Base-by-base conservation (phyloP, 2,329 filamentous ascomycete genomes). In the Hypomyces perniciosus region DNA sequence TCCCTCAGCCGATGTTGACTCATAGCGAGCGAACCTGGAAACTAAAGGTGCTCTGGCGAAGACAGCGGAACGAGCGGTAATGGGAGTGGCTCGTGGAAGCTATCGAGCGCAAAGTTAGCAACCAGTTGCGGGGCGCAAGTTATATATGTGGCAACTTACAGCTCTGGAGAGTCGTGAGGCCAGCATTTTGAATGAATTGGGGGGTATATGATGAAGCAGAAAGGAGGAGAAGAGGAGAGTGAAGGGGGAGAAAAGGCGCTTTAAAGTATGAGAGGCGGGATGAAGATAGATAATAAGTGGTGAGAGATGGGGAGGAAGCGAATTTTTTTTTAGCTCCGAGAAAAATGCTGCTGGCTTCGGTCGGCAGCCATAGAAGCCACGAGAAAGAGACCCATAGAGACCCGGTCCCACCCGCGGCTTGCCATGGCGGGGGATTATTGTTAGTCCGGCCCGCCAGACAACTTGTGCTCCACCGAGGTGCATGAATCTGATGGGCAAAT, bases 1-100 rank as follows among this genome's bases (percentile, higher is more conserved):
- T 37, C 62, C 61, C 46, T 68, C 63, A 49, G 67, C 59, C 50
- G 64, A 58, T 61, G 88, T 86, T 38, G 84, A 86, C 72, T 87
- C 86, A 76, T 87, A 90, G 65, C 87, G 80, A 67, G 85, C 83
- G 69, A 92, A 89, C 64, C 83, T 82, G 59, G 87, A 83, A 59
- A 79, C 79, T 64, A 88, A 72, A 59, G 89, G 84, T 63, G 85
- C 81, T 74, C 85, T 84, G 69, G 84, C 73, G 67, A 81, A 74
- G 54, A 80, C 76, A 63, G 84, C 78, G 65, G 84, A 78, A 72
- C 86, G 85, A 68, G 83, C 76, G 70, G 84, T 76, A 68, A 81
- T 74, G 65, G 85, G 77, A 60, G 80, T 76, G 70, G 87, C 84
- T 79, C 90, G 83, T 68, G 90, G 88, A 73, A 95, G 81, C 87